Evolutionary conservation across 2,329 filamentous ascomycete genomes (phyloP), one percentile per base, ranked within the genome.

Genomic region (Botrytis porri): DNA sequence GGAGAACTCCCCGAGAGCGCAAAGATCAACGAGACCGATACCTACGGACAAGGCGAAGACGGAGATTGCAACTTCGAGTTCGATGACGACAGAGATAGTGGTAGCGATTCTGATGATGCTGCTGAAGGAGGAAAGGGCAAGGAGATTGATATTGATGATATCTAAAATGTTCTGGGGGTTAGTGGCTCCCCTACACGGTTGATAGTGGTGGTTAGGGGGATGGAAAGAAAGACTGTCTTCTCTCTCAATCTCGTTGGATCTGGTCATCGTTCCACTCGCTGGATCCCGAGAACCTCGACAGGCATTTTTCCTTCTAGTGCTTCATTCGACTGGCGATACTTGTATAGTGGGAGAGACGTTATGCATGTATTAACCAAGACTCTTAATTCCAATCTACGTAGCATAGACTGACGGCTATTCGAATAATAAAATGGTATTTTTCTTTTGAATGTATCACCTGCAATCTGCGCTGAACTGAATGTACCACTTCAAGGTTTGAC

Each of bases 11-110:
- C 96, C 79, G 96, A 98, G 86, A 93, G 90, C 81, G 96, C 96
- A 83, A 98, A 98, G 92, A 99, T 99, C 90, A 99, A 99, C 90
- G 96, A 99, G 89, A 97, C 94, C 77, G 96, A 98, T 84, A 97
- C 94, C 65, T 97, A 92, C 81, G 90, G 93, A 81, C 93, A 95
- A 84, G 93, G 95, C 83, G 95, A 94, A 84, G 92, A 97, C 83
- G 95, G 96, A 84, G 94, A 97, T 81, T 94, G 93, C 86, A 96
- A 96, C 85, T 97, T 99, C 87, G 96, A 98, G 86, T 98, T 98
- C 87, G 96, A 97, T 85, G 95, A 98, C 84, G 95, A 97, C 84
- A 87, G 91, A 77, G 79, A 77, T 69, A 91, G 93, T 81, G 88
- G 86, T 69, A 87, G 85, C 63, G 84, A 88, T 39, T 86, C 86